Base-by-base conservation (phyloP, 495 filamentous ascomycete species). In the Hypoxylon lienhwacheense region DNA sequence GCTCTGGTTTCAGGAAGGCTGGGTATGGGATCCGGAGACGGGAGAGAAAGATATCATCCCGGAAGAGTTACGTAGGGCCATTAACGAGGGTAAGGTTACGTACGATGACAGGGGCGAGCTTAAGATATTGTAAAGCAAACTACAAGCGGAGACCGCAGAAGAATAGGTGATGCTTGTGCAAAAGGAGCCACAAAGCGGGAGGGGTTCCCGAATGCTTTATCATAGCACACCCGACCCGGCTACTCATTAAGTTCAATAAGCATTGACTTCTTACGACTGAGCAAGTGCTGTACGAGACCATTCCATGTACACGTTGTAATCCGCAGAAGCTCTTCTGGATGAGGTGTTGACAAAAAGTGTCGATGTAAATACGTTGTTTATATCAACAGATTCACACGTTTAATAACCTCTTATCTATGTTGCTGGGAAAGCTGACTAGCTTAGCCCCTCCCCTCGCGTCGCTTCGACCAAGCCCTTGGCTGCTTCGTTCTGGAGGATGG, bases 1-100 rank as follows among this genome's bases (percentile, higher is more conserved):
- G 92, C 85, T 89, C 78, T 97, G 93, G 92, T 75, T 89, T 46
- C 84, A 85, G 47, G 87, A 95, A 54, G 92, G 91, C 1, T 89
- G 83, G 78, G 72, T 79, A 8, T 96, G 90, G 90, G 82, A 96
- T 72, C 81, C 80, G 0, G 61, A 74, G 43, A 89, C 87, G 0
- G 90, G 90, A 0, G 74, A 86, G 33, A 77, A 76, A 53, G 76
- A 77, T 39, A 59, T 72, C 35, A 79, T 88, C 3, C 65, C 74
- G 29, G 78, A 77, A 11, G 76, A 81, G 51, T 59, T 81, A 55
- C 73, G 85, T 55, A 72, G 70, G 37, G 81, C 83, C 25, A 85
- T 87, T 2, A 66, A 76, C 26, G 72, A 73, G 37, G 82, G 85
- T 2, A 73, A 83, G 8, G 75, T 88, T 24, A 81, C 75, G 10